A percentile compares a stretch with the other conserved stretches of the same genome.
Conservation (phyloP, 2,329 filamentous ascomycete species). For the Fusarium sp. region DNA sequence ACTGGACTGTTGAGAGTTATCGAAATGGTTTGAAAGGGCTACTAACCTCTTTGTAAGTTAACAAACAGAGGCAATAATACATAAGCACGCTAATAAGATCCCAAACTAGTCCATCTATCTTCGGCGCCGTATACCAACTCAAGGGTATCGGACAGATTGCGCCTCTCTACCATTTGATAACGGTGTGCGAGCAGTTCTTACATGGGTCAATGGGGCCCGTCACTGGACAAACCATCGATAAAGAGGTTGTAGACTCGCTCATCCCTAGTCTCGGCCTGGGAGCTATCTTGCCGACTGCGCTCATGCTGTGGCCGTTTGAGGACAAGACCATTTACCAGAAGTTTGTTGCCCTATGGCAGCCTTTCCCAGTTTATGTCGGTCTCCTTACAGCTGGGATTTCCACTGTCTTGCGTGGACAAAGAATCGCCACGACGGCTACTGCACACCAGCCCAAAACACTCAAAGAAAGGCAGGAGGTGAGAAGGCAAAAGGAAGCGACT, state of each 20-base stretch:
- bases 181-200: neutral
- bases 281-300: neutral
- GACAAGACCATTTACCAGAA: neutral
- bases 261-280: neutral
- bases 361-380: neutral
- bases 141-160: neutral
- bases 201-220: fast-evolving
- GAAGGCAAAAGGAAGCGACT: fast-evolving
- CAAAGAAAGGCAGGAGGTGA: fast-evolving
- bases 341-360: neutral
- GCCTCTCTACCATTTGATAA: slow-evolving; percentile 1
- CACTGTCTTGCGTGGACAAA: fast-evolving
- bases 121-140: neutral
- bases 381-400: neutral
- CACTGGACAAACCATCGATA: neutral
- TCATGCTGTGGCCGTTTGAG: slow-evolving; percentile 9
- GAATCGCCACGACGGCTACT: no score
- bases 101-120: neutral
- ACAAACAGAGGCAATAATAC: fast-evolving
- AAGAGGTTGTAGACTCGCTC: neutral
- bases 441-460: neutral
- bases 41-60: neutral
- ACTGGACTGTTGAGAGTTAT: slow-evolving; percentile 24
- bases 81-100: fast-evolving
- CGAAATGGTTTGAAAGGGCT: neutral